Evolutionary conservation across 2,329 filamentous ascomycete genomes (phyloP).

Genomic region (Xylaria sp.): DNA sequence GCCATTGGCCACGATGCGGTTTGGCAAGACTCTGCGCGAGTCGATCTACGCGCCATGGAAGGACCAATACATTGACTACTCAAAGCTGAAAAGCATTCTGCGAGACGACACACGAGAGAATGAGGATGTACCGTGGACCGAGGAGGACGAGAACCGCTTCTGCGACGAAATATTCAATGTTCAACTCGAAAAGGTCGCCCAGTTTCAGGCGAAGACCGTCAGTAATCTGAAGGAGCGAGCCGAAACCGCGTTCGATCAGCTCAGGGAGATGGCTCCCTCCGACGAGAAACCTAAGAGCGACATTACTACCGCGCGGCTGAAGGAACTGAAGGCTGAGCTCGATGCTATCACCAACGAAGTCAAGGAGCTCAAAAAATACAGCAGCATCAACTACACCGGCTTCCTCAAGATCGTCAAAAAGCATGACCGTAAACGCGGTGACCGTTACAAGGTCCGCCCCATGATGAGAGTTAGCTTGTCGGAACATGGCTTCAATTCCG

Average conservation of each 20-base stretch:
- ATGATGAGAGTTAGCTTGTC: slow-evolving; percentile 88
- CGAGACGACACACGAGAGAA: slow-evolving; percentile 70
- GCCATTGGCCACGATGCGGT: slow-evolving; percentile 68
- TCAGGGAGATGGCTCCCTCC: slow-evolving; percentile 78
- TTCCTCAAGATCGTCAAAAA: slow-evolving; percentile 99
- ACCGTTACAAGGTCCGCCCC: slow-evolving; percentile 84
- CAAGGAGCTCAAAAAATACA: slow-evolving; percentile 92
- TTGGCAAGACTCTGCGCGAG: slow-evolving; percentile 83
- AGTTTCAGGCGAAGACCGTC: slow-evolving; percentile 83
- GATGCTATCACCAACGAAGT: slow-evolving; percentile 88
- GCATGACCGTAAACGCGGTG: slow-evolving; percentile 90
- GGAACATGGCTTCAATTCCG: slow-evolving; percentile 91
- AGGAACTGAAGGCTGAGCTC: slow-evolving; percentile 76
- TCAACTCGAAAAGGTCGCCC: slow-evolving; percentile 91
- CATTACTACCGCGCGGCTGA: slow-evolving; percentile 57
- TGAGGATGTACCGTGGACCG: slow-evolving; percentile 77
- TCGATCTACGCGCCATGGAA: slow-evolving; percentile 87
- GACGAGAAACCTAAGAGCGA: slow-evolving; percentile 60
- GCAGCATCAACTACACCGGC: slow-evolving; percentile 94
- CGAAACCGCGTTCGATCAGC: slow-evolving; percentile 64
- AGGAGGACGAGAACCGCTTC: slow-evolving; percentile 90
- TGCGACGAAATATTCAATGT: slow-evolving; percentile 94
- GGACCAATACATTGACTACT: slow-evolving; percentile 93
- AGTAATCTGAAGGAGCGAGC: slow-evolving; percentile 56
- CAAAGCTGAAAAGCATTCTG: slow-evolving; percentile 86